Base-by-base conservation (phyloP, 805 yeast species). In the Saccharomyces jurei region DNA sequence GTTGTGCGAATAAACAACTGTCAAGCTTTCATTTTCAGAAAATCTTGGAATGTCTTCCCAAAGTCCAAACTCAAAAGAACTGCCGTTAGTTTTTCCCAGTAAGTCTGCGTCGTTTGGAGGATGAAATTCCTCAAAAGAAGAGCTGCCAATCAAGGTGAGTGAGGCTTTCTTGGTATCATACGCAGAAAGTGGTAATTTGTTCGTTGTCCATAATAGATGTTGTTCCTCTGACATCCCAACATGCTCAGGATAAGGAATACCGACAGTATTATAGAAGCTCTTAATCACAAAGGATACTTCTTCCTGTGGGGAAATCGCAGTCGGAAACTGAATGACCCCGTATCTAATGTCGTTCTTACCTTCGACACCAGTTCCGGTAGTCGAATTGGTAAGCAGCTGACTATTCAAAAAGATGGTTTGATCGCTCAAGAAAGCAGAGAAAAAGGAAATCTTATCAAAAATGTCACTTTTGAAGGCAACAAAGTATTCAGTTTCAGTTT, bases 291-390 rank as follows among this genome's bases (percentile, higher is more conserved):
- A 63, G 41, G 76, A 73, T 49, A 76, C 67, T 31, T 71, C 70
- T 26, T 82, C 77, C 36, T 82, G 81, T 28, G 95, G 87, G 9
- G 85, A 78, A 53, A 91, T 72, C 44, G 94, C 87, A 48, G 75
- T 74, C 11, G 88, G 87, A 51, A 90, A 72, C 36, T 64, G 67
- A 30, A 89, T 57, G 54, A 72, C 69, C 67, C 79, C 83, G 64
- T 74, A 78, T 29, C 65, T 67, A 52, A 74, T 50, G 6, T 62
- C 56, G 11, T 56, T 52, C 11, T 70, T 72, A 52, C 64, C 67
- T 6, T 63, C 61, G 46, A 22, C 52, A 10, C 10, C n/a, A 5
- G 49, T 36, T 13, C 29, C 51, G 11, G 58, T 58, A 25, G 50
- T 60, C 48, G 63, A 64, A 13, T 63, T 64, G 29, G 69, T 60